phyloP scores from a whole-genome alignment of 2,329 filamentous ascomycete genomes.

The Trichoderma koningii region DNA sequence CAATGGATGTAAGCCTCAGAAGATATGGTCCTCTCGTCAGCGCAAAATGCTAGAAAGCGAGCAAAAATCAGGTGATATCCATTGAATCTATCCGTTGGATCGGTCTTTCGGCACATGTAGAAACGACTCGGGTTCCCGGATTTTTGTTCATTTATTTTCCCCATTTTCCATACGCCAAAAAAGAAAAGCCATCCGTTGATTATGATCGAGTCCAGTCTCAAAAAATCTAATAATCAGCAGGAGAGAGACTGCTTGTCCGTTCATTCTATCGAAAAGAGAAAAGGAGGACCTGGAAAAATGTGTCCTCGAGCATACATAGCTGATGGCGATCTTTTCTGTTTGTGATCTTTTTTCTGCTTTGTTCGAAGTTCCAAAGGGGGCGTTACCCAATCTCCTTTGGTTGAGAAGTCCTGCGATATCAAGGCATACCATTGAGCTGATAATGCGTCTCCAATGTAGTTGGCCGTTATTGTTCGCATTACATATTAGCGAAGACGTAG shows the following conservation, averaged over 20 bases:
- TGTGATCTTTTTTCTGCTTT: background rate
- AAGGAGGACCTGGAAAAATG: background rate
- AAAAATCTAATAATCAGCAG: background rate
- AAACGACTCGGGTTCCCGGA: slow-evolving; percentile 2
- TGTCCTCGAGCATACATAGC: background rate
- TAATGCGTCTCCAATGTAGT: background rate
- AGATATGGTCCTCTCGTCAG: background rate
- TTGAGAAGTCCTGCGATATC: background rate
- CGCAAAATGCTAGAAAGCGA: background rate
- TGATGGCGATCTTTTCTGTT: background rate
- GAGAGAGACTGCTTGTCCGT: background rate
- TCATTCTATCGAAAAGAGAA: slow-evolving; percentile 10
- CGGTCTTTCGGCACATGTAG: slow-evolving; percentile 7
- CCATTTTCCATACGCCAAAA: slow-evolving; percentile 10
- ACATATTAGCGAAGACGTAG: background rate
- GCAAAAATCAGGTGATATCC: background rate
- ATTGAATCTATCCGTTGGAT: slow-evolving; percentile 10
- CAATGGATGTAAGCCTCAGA: background rate
- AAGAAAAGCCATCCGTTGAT: background rate
- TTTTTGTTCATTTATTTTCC: background rate
- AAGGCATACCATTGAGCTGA: background rate
- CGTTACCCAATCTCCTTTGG: background rate
- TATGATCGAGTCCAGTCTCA: slow-evolving; percentile 10
- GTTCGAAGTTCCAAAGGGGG: background rate
- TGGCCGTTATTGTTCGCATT: too few relatives aligned